Conservation (phyloP, 1,284 basidiomycete genomes). For the Naganishia albida region DNA sequence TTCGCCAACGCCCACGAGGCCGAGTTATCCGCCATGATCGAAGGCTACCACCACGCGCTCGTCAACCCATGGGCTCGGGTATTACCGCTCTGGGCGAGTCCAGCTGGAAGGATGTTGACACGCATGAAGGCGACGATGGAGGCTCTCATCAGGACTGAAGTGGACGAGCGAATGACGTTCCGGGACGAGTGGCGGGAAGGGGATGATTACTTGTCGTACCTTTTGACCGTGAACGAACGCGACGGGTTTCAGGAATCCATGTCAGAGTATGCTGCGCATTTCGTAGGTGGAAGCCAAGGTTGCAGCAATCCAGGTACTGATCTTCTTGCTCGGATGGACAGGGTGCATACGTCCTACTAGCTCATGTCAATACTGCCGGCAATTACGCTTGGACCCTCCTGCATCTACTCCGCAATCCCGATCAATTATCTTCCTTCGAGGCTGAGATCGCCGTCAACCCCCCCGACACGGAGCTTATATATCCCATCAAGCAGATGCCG, state of each 20-base stretch:
- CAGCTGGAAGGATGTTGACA: not conserved
- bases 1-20: constrained; percentile 1
- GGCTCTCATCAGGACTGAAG: constrained; percentile 5
- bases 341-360: not conserved
- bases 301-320: not conserved
- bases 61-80: constrained; percentile 14
- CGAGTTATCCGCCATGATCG: not conserved
- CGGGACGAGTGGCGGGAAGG: constrained; percentile 5
- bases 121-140: not conserved
- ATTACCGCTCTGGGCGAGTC: constrained; percentile 25
- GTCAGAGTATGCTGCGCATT: constrained; percentile 1
- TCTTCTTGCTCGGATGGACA: not conserved
- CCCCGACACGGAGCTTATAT: not conserved
- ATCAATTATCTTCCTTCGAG: constrained; percentile 14
- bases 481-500: constrained; percentile 18
- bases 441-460: constrained; percentile 10
- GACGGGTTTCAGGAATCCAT: not conserved
- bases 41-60: not conserved
- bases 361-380: constrained; percentile 12
- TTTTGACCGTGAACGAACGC: not conserved
- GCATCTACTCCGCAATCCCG: constrained; percentile 19
- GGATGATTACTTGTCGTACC: constrained; percentile 12
- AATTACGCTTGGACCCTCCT: constrained; percentile 15
- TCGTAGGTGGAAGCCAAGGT: not conserved
- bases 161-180: not conserved